phyloP scores from a whole-genome alignment of 495 filamentous ascomycete genomes.

The Penicillium longicatenatum region DNA sequence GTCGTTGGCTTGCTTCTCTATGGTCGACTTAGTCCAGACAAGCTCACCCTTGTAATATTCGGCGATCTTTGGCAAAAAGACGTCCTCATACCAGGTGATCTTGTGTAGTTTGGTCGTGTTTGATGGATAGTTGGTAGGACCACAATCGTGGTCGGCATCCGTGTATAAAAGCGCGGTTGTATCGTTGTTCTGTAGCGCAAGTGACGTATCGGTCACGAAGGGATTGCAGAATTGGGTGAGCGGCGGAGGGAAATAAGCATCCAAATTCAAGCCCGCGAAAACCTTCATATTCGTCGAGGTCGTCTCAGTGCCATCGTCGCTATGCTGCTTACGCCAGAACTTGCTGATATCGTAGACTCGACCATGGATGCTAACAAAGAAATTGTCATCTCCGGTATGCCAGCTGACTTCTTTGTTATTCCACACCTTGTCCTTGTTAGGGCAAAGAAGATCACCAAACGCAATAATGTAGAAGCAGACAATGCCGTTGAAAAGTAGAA shows the following conservation, averaged over 20 bases:
- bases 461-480: constrained; percentile 92
- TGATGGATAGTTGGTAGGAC: constrained; percentile 53
- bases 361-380: constrained; percentile 85
- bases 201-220: constrained; percentile 56
- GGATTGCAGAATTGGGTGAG: constrained; percentile 71
- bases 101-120: constrained; percentile 57
- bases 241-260: constrained; percentile 82
- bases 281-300: constrained; percentile 68
- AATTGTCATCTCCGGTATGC: constrained; percentile 74
- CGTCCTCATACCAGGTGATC: constrained; percentile 72
- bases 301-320: constrained; percentile 61
- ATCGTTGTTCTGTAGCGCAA: constrained; percentile 62
- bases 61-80: constrained; percentile 77
- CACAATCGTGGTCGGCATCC: constrained; percentile 67
- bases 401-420: constrained; percentile 66
- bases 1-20: constrained; percentile 59
- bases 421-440: constrained; percentile 92
- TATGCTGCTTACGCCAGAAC: constrained; percentile 84
- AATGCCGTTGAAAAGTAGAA: constrained; percentile 77
- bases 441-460: constrained; percentile 84
- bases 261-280: constrained; percentile 76
- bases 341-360: constrained; percentile 90
- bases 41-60: constrained; percentile 86
- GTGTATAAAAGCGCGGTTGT: constrained; percentile 48
- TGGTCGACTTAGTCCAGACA: constrained; percentile 63